Base-by-base conservation (phyloP, 2,329 filamentous ascomycete species). In the Microsporum audouinii region DNA sequence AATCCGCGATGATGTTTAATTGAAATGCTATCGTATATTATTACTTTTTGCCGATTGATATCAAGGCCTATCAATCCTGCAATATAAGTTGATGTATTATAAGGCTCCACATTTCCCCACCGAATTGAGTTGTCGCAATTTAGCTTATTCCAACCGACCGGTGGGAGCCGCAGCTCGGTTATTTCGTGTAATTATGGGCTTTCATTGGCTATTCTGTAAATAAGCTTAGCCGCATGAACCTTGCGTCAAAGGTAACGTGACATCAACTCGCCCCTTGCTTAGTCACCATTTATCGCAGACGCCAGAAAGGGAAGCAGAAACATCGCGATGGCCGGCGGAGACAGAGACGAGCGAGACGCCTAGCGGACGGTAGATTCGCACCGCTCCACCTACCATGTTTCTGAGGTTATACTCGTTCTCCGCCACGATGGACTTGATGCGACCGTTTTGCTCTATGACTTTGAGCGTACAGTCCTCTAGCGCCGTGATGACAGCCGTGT, bases 381-480 rank as follows among this genome's bases (percentile, higher is more conserved):
- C 47, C 36, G 10, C 47, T 8, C 61, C 61, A 23, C 45, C 10
- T 14, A 61, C 56, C 61, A 63, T 61, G 7, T 60, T 39, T 2
- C 8, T 31, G 2, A 63, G 38, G 55, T 61, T 45, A 57, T 61
- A 63, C 27, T 33, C 39, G 14, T 57, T 56, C 55, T 59, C 47
- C 10, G n/a, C 27, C 41, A 63, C 59, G 29, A 45, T n/a, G 12
- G 12, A 47, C n/a, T 47, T 23, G 29, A 47, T 43, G 7, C 43
- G 43, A 14, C 55, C 57, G 49, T 63, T 63, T 59, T 63, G 61
- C 59, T 63, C 61, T 12, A 61, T 12, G 5, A 63, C 59, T 27
- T 12, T 12, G 23, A 63, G 17, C 38, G 36, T 43, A 27, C 29
- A 38, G 29, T 45, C 59, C 12, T 45, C 23, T 29, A 63, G 36